Percentiles rank a stretch among this genome's conserved stretches.
Evolutionary conservation across 257 asterid genomes (phyloP).

Genomic region (Anisodus tanguticus): DNA sequence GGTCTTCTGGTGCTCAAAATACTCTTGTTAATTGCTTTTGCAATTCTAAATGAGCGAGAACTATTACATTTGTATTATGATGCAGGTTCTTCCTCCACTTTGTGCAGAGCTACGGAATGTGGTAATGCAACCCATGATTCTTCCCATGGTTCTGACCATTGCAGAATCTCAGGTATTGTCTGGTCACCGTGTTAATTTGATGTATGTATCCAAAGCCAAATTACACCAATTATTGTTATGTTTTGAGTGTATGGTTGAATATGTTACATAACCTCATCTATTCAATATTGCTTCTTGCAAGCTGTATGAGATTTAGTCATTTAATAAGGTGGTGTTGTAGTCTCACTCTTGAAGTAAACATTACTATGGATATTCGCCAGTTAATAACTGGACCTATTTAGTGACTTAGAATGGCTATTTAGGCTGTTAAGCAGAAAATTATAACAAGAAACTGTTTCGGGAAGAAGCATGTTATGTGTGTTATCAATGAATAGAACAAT

Average conservation of each 20-base stretch:
- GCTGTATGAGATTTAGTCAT: neutral
- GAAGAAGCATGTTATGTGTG: neutral
- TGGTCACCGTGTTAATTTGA: conserved; percentile 34
- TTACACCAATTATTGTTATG: neutral
- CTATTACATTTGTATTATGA: conserved; percentile 28
- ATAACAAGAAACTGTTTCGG: neutral
- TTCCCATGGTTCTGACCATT: conserved; percentile 98
- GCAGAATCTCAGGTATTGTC: conserved; percentile 92
- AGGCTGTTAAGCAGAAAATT: conserved; percentile 14
- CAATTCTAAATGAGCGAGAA: conserved; percentile 28
- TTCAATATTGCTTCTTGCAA: neutral
- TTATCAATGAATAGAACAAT: too few relatives aligned
- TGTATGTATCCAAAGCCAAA: conserved; percentile 12
- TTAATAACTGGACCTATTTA: conserved; percentile 17
- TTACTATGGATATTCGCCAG: conserved; percentile 13
- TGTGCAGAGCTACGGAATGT: conserved; percentile 97
- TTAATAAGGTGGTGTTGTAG: neutral
- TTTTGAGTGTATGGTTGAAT: conserved; percentile 8
- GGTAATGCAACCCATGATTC: conserved; percentile 99
- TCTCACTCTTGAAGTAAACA: neutral
- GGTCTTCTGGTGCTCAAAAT: conserved; percentile 17
- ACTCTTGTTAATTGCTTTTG: conserved; percentile 35
- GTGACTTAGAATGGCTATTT: conserved; percentile 5
- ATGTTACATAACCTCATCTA: neutral
- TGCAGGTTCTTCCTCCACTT: conserved; percentile 99